Conservation (phyloP, 2,329 filamentous ascomycete species). For the Hypoxylon sp. region DNA sequence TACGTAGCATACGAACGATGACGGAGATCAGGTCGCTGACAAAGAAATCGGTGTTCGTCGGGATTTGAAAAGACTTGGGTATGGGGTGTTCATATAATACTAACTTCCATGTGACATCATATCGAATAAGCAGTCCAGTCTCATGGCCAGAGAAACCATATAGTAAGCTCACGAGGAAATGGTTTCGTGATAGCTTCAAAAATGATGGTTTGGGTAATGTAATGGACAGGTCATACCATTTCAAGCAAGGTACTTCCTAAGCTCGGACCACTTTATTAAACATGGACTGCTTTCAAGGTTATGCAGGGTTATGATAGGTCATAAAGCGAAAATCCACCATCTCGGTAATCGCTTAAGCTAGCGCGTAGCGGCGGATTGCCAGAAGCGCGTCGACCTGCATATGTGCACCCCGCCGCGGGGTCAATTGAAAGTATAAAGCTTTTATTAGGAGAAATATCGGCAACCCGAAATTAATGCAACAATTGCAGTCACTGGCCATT, state of each 20-base stretch:
- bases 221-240: constrained; percentile 30
- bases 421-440: constrained; percentile 25
- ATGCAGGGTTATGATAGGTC: constrained; percentile 29
- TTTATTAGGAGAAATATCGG: constrained; percentile 36
- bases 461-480: constrained; percentile 12
- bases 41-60: constrained; percentile 12
- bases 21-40: constrained; percentile 4
- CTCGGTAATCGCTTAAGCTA: constrained; percentile 36
- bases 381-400: constrained; percentile 20
- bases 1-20: constrained; percentile 12
- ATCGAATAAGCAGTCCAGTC: constrained; percentile 5
- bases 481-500: constrained; percentile 12
- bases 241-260: constrained; percentile 16
- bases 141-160: constrained; percentile 5
- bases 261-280: constrained; percentile 28
- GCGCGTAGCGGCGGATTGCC: constrained; percentile 37
- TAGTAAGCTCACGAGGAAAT: constrained; percentile 16
- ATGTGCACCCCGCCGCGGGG: constrained; percentile 40
- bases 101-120: constrained; percentile 15
- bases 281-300: not conserved
- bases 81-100: constrained; percentile 9
- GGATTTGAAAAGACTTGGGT: not conserved
- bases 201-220: constrained; percentile 27
- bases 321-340: constrained; percentile 16
- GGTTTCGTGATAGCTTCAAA: constrained; percentile 42